phyloP scores from a whole-genome alignment of 2,329 filamentous ascomycete genomes.

The Akanthomyces muscarius region DNA sequence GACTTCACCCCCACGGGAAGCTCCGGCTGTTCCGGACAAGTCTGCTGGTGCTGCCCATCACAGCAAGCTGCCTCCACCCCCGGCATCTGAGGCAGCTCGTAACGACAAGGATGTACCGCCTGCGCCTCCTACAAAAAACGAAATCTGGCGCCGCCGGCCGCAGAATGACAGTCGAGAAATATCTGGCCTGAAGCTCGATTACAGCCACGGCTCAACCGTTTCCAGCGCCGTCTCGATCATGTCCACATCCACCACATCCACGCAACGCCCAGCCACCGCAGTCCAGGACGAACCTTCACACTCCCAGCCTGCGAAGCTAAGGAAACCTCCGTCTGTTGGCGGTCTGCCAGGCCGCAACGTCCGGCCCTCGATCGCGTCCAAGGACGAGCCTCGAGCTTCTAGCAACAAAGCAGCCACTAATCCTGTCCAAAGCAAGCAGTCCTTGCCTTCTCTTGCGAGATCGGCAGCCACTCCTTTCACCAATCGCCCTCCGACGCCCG shows the following conservation, averaged over 20 bases:
- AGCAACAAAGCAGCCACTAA: constrained; percentile 13
- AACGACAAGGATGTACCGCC: constrained; percentile 21
- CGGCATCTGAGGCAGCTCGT: constrained; percentile 9
- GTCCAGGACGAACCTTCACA: constrained; percentile 20
- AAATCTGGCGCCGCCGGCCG: constrained; percentile 49
- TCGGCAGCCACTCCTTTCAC: constrained; percentile 6
- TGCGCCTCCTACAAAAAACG: constrained; percentile 29
- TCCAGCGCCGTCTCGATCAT: constrained; percentile 25
- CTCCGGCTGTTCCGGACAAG: constrained; percentile 8
- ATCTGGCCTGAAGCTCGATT: constrained; percentile 44
- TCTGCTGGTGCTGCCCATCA: background rate
- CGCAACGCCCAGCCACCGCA: constrained; percentile 20
- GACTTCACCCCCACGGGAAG: constrained; percentile 13
- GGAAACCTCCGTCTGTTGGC: constrained; percentile 20
- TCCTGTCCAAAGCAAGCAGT: background rate
- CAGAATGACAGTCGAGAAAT: constrained; percentile 45
- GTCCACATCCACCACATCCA: constrained; percentile 12
- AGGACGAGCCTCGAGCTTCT: background rate
- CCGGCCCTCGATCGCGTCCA: constrained; percentile 20
- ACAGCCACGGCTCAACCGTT: constrained; percentile 49
- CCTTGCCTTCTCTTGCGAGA: background rate
- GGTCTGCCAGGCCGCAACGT: constrained; percentile 30
- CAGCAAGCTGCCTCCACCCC: background rate
- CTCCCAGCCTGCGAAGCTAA: background rate
- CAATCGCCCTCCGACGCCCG: constrained; percentile 45